Evolutionary conservation across 495 filamentous ascomycete genomes (phyloP).

Genomic region (Haplographium delicatum): DNA sequence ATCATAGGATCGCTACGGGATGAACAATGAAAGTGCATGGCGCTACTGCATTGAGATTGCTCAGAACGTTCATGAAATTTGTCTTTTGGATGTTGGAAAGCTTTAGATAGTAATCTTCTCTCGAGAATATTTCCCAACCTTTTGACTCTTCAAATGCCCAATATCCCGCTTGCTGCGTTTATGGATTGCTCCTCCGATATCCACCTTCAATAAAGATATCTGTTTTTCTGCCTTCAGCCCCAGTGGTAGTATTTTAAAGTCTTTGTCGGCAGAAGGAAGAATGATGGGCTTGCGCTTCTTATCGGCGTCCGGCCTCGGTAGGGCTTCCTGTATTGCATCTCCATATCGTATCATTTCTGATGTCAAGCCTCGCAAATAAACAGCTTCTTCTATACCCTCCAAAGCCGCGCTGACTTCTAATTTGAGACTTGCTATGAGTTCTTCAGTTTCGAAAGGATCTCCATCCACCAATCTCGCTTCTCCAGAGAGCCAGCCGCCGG

Average conservation of each 20-base stretch:
- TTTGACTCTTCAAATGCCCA: conserved; percentile 65
- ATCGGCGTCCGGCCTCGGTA: conserved; percentile 10
- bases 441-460: conserved; percentile 43
- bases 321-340: conserved; percentile 36
- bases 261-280: conserved; percentile 14
- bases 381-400: conserved; percentile 69
- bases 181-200: conserved; percentile 57
- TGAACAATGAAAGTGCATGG: conserved; percentile 1
- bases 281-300: conserved; percentile 23
- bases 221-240: conserved; percentile 63
- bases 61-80: conserved; percentile 2
- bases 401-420: conserved; percentile 71
- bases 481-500: conserved; percentile 72
- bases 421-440: conserved; percentile 63
- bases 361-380: conserved; percentile 60
- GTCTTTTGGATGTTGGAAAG: neutral
- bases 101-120: conserved; percentile 59
- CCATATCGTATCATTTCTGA: conserved; percentile 66
- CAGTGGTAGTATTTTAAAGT: conserved; percentile 49
- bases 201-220: conserved; percentile 51
- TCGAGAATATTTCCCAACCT: conserved; percentile 70
- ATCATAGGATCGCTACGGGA: conserved; percentile 4
- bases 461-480: conserved; percentile 42
- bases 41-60: conserved; percentile 4
- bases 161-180: conserved; percentile 61